Base-by-base conservation (phyloP, 495 filamentous ascomycete species). In the Penicillium egyptiacum region DNA sequence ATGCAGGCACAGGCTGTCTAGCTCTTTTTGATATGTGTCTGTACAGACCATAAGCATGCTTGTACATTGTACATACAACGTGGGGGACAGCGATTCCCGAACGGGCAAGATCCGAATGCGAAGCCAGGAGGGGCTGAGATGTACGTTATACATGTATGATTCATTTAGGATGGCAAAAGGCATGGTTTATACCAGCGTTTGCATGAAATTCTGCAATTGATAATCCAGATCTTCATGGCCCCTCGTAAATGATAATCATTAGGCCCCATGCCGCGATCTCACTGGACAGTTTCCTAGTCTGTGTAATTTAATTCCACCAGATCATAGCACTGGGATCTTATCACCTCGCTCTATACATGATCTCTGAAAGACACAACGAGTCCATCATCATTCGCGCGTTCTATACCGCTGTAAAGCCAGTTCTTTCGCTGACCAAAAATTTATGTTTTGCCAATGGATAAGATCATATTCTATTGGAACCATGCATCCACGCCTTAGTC, bases 181-280 rank as follows among this genome's bases (percentile, higher is more conserved):
- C n/a, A 19, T 42, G 22, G 14, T 25, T 41, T 16, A 16, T 5
- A 28, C 4, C 9, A 35, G 37, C 10, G 26, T 52, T 26, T 8
- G 28, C 14, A 2, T 51, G 20, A 20, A 46, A 47, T 37, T 45
- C 35, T 30, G 9, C 42, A 45, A 22, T 50, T 61, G 47, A 53
- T 37, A 61, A 28, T 41, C 23, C 17, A n/a, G 44, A 37, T 48
- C 55, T 35, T 50, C 26, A 35, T 49, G 23, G 12, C 11, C 47
- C 17, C 16, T 50, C 28, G 49, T 57, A 60, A 49, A 60, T 56
- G 53, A 60, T 56, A 57, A 60, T 60, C 53, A 60, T 41, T 53
- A 53, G 23, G 16, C 4, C n/a, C 30, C 5, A 33, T 33, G 30
- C 3, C 11, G 14, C 30, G 30, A 33, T 33, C 30, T 33, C 11